phyloP scores from a whole-genome alignment of 192 early-diverging fungal species.

The Gaertneriomyces semiglobifer region DNA sequence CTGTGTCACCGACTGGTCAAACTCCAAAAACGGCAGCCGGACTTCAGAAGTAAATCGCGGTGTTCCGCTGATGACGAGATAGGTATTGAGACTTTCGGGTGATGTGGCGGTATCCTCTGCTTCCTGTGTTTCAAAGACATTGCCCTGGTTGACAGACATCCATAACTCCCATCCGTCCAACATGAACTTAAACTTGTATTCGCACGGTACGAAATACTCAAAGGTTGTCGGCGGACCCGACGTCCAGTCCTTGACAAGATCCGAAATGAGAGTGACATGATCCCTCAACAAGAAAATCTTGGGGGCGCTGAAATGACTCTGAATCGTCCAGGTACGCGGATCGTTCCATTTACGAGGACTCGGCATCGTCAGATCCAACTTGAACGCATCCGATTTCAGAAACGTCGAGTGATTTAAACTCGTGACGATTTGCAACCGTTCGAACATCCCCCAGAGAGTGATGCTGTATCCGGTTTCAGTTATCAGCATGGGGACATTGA shows the following conservation, averaged over 20 bases:
- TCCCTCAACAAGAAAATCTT: constrained; percentile 67
- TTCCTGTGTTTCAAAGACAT: constrained; percentile 57
- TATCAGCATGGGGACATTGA: constrained; percentile 58
- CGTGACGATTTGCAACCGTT: constrained; percentile 48
- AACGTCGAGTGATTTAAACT: constrained; percentile 69
- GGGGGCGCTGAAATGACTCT: constrained; percentile 42
- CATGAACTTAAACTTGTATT: constrained; percentile 54
- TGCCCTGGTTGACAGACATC: constrained; percentile 71
- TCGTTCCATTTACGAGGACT: constrained; percentile 72
- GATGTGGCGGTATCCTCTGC: not conserved
- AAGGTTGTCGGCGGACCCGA: constrained; percentile 42
- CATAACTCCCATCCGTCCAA: constrained; percentile 51
- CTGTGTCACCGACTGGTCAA: constrained; percentile 50
- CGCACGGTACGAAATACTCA: constrained; percentile 66
- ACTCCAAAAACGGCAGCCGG: constrained; percentile 54
- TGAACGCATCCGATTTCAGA: constrained; percentile 27
- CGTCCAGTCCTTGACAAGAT: constrained; percentile 67
- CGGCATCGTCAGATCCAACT: constrained; percentile 57
- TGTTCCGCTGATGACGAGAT: constrained; percentile 35
- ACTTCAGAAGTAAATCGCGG: constrained; percentile 36
- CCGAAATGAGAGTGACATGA: constrained; percentile 71
- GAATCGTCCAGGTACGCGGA: constrained; percentile 63
- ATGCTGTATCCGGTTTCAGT: constrained; percentile 54
- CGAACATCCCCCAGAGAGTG: constrained; percentile 46
- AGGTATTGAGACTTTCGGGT: constrained; percentile 18